Base-by-base conservation (phyloP, 1,139 yeast genomes). In the Yamadazyma aaseri region DNA sequence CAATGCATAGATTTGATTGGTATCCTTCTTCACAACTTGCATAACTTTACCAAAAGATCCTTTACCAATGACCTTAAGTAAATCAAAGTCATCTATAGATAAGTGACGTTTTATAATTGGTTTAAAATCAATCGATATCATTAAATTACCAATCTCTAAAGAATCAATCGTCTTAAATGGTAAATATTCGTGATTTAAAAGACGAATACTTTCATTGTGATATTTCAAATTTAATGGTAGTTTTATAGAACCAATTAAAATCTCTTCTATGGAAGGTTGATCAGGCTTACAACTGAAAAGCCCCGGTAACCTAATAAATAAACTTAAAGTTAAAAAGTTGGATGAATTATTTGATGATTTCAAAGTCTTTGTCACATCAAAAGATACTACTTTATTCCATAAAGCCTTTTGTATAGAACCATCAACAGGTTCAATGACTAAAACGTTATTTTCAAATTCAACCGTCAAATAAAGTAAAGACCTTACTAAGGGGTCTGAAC, bases 21-120 rank as follows among this genome's bases (percentile, higher is more conserved):
- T 92, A 60, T 92, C 97, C 49, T 86, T 86, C 63, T 92, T 92
- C 40, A 89, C 81, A 29, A 92, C 98, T 61, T 92, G 98, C 97
- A 92, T 92, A 38, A 92, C 98, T 60, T 94, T 92, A 35, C 98
- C 98, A 60, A 92, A 94, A 2, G 97, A 87, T 3, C 98, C 98
- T 58, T 92, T 92, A 29, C 98, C 98, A 38, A 92, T 87, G 14
- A 92, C 98, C 60, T 92, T 92, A 49, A 92, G 72, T 37, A 94
- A 66, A 50, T 90, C 96, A 59, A 92, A 92, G 54, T 92, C 96
- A 36, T 89, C 96, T 47, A 92, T 89, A 2, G 87, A 71, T 33
- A 92, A 70, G 34, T 85, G 85, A 48, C 79, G 76, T 39, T 76
- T 73, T 33, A 79, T 71, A 9, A 71, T 58, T 8, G 95, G 89